Evolutionary conservation across 257 asterid genomes (phyloP), one percentile per base, ranked within the genome.

Genomic region (Solanum dulcamara): DNA sequence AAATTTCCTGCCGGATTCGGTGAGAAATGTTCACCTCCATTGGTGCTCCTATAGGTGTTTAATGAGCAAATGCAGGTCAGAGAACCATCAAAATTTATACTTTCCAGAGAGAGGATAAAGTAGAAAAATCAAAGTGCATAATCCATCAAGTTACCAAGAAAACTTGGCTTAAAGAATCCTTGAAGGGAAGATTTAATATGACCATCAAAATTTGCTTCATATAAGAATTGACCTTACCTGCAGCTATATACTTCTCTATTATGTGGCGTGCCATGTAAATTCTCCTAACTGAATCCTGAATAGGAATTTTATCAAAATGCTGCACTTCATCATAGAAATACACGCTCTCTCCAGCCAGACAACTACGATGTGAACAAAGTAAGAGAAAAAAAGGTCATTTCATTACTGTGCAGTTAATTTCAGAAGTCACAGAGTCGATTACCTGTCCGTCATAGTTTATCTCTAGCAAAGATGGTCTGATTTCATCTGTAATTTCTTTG

Each of bases 221-320:
- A 20, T 15, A 28, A 20, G 83, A 80, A 20, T 33, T 38, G 18
- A 60, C 4, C 40, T n/a, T 91, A 94, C 98, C 98, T 64, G 97
- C 91, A 86, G 89, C 85, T 82, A 95, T 92, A 79, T 93, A 93
- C 86, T 86, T 88, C 92, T 92, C 93, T 32, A 95, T 94, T 48
- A 95, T 95, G 86, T 95, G 98, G 24, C 97, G 93, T 22, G 97
- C 97, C 98, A 95, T 95, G 91, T 93, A 95, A 84, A 95, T 91
- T 91, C 98, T 90, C 89, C 93, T 87, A 44, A 93, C 91, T 33
- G 95, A 92, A 90, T 95, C 97, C 30, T 86, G 82, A 81, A 46
- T 84, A 80, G 94, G 92, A 84, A 95, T 92, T 90, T 89, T 92
- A 80, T 93, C 97, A 57, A 93, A 94, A 87, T 90, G 97, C 80